phyloP scores from a whole-genome alignment of 2,329 filamentous ascomycete species.

The Colletotrichum trifolii region DNA sequence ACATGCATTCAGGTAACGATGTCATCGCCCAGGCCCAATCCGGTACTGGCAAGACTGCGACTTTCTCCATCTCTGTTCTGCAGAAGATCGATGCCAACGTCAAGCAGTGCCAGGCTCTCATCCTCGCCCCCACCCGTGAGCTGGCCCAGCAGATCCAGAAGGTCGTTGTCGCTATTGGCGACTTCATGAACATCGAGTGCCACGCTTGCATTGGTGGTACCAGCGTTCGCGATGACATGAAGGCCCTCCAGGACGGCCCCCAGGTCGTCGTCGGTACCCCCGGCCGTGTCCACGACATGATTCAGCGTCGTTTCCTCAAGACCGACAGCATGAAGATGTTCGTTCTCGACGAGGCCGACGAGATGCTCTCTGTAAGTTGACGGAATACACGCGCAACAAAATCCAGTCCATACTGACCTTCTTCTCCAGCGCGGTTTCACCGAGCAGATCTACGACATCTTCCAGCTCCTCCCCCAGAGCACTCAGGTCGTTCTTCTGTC shows the following conservation, averaged over 20 bases:
- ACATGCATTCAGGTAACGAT: conserved; percentile 78
- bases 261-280: conserved; percentile 98
- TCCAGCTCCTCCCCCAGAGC: conserved; percentile 96
- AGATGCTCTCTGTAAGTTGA: conserved; percentile 88
- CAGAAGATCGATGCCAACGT: conserved; percentile 97
- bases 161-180: conserved; percentile 97
- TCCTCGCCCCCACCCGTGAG: conserved; percentile 97
- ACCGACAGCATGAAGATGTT: conserved; percentile 99
- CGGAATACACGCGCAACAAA: conserved; percentile 27
- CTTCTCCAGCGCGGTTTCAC: conserved; percentile 87
- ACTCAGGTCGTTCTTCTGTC: conserved; percentile 99
- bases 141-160: conserved; percentile 99
- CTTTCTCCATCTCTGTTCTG: conserved; percentile 98
- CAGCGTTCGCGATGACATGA: conserved; percentile 98
- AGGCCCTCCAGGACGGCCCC: conserved; percentile 93
- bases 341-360: conserved; percentile 98
- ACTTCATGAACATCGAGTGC: conserved; percentile 99
- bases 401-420: conserved; percentile 45
- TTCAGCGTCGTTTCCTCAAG: conserved; percentile 95
- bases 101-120: conserved; percentile 98
- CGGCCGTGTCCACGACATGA: conserved; percentile 99
- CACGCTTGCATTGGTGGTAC: conserved; percentile 99
- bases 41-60: conserved; percentile 99
- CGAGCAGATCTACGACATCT: conserved; percentile 99
- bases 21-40: conserved; percentile 99